phyloP scores from a whole-genome alignment of 108 stramenopile species.

The Pinguiococcus pyrenoidosus region DNA sequence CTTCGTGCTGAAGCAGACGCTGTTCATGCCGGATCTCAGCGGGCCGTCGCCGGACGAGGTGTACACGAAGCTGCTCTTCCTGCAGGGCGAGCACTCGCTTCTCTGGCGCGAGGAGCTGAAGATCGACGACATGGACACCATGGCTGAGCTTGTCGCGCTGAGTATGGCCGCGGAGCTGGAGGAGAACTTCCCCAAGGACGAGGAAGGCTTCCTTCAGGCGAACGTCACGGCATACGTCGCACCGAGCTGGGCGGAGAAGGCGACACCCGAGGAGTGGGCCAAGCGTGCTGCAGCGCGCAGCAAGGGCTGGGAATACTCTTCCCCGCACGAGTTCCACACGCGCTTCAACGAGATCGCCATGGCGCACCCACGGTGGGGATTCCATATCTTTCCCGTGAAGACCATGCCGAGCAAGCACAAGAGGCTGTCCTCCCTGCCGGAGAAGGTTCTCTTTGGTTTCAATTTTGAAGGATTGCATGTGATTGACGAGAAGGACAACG shows the following conservation, averaged over 20 bases:
- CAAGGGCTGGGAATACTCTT: too few relatives aligned
- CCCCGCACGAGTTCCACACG: too few relatives aligned
- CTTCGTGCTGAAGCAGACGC: slow-evolving; percentile 38
- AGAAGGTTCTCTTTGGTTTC: slow-evolving; percentile 14
- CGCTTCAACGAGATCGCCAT: neutral
- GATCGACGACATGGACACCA: neutral
- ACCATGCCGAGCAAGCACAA: too few relatives aligned
- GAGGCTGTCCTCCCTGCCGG: slow-evolving; percentile 4
- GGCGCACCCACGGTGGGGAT: slow-evolving; percentile 15
- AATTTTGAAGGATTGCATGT: slow-evolving; percentile 26
- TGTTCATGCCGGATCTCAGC: slow-evolving; percentile 28
- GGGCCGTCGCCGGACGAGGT: slow-evolving; percentile 6
- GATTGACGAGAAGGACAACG: neutral
- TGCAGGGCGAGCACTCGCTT: slow-evolving; percentile 36
- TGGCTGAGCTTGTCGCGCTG: too few relatives aligned
- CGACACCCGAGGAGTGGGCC: neutral
- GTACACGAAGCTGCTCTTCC: slow-evolving; percentile 24
- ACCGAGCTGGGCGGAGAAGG: too few relatives aligned
- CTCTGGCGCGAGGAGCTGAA: slow-evolving; percentile 9
- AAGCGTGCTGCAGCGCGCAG: too few relatives aligned
- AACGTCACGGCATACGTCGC: too few relatives aligned
- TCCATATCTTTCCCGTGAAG: slow-evolving; percentile 23
- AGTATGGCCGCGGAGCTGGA: too few relatives aligned
- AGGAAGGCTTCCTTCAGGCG: too few relatives aligned
- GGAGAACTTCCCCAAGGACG: too few relatives aligned